Evolutionary conservation across 1,139 yeast genomes (phyloP).

Genomic region (Yamadazyma atmosphaerica): DNA sequence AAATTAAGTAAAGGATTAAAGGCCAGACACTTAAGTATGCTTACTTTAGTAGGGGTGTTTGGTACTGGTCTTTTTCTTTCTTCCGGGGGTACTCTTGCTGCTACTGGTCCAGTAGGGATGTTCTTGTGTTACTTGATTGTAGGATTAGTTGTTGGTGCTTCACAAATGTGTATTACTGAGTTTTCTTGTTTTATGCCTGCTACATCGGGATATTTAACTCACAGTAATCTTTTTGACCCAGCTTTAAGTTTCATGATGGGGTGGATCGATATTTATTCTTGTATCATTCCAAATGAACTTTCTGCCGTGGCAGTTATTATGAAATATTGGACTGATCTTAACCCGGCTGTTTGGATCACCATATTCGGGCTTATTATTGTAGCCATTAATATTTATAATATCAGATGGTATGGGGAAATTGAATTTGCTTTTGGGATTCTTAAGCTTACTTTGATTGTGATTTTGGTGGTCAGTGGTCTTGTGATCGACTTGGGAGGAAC

Average conservation of each 20-base stretch:
- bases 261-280: slow-evolving; percentile 60
- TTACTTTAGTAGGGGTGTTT: slow-evolving; percentile 45
- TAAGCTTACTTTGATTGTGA: slow-evolving; percentile 56
- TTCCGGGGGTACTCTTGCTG: slow-evolving; percentile 64
- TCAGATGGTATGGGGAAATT: slow-evolving; percentile 46
- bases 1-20: slow-evolving; percentile 33
- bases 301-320: slow-evolving; percentile 45
- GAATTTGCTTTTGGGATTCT: slow-evolving; percentile 41
- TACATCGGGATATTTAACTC: slow-evolving; percentile 57
- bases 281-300: slow-evolving; percentile 41
- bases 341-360: slow-evolving; percentile 45
- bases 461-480: slow-evolving; percentile 43
- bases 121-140: slow-evolving; percentile 49
- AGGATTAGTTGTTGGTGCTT: slow-evolving; percentile 48
- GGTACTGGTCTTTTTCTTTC: slow-evolving; percentile 60
- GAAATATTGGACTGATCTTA: slow-evolving; percentile 37
- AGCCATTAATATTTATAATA: slow-evolving; percentile 41
- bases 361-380: slow-evolving; percentile 36
- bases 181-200: slow-evolving; percentile 60
- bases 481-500: slow-evolving; percentile 40
- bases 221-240: slow-evolving; percentile 60
- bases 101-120: slow-evolving; percentile 65
- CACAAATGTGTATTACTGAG: slow-evolving; percentile 61
- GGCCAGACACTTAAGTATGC: slow-evolving; percentile 42
- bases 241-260: slow-evolving; percentile 58